Percentiles rank a stretch among this genome's conserved stretches.
phyloP scores from a whole-genome alignment of 345 rosid genomes.

The Cardiospermum halicacabum region DNA sequence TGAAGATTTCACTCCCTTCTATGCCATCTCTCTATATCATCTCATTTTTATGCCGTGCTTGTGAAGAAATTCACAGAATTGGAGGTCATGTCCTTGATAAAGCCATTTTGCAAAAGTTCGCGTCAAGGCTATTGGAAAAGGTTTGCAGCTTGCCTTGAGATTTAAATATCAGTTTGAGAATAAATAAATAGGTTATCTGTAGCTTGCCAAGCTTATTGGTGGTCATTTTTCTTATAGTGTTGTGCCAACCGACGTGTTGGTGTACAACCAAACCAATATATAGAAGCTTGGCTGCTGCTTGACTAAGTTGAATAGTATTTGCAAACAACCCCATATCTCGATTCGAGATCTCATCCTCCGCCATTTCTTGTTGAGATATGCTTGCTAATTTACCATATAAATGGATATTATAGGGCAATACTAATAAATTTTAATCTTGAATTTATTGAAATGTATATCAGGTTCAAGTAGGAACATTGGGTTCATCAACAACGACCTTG shows the following conservation, averaged over 20 bases:
- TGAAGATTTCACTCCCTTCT: constrained; percentile 90
- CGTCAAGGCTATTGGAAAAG: constrained; percentile 71
- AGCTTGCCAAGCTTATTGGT: not conserved
- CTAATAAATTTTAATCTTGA: not conserved
- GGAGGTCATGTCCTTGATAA: constrained; percentile 98
- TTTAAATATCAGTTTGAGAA: too few species aligned
- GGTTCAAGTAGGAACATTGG: not conserved
- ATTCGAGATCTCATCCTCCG: not conserved
- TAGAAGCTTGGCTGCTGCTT: not conserved
- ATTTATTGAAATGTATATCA: not conserved
- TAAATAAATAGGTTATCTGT: not conserved
- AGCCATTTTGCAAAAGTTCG: constrained; percentile 74
- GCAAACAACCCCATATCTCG: not conserved
- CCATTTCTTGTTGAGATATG: not conserved
- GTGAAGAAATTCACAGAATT: constrained; percentile 95
- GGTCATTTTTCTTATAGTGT: not conserved
- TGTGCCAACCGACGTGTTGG: not conserved
- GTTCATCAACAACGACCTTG: not conserved
- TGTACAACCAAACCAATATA: not conserved
- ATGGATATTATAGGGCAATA: not conserved
- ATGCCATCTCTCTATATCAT: constrained; percentile 89
- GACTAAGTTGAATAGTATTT: not conserved
- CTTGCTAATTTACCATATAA: not conserved
- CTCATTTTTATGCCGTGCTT: constrained; percentile 86
- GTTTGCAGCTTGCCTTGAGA: constrained; percentile 26